Percentiles rank a stretch among this genome's conserved stretches.
Evolutionary conservation across 83 land plant species (phyloP).

Genomic region (Thuja plicata): DNA sequence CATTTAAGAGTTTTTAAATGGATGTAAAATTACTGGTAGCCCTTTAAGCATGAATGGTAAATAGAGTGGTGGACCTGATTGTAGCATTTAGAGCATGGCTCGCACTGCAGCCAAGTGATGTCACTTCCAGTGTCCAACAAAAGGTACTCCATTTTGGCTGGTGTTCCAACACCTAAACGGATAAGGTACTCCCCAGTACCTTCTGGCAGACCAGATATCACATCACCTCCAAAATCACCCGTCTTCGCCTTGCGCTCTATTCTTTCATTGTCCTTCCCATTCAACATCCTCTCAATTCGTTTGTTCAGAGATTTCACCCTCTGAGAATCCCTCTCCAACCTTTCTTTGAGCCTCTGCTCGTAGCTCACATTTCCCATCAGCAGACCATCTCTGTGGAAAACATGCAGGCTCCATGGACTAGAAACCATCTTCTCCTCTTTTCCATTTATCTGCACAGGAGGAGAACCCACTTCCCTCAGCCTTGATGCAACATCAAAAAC

Average conservation of each 20-base stretch:
- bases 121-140: constrained; percentile 87
- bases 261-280: background rate
- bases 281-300: background rate
- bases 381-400: no score
- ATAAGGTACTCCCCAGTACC: constrained; percentile 86
- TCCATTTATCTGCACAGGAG: no score
- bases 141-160: constrained; percentile 53
- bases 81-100: constrained; percentile 77
- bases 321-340: constrained; percentile 15
- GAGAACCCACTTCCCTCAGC: no score
- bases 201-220: constrained; percentile 41
- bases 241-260: background rate
- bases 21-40: no score
- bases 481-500: no score
- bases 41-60: no score
- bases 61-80: constrained; percentile 9
- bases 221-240: background rate
- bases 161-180: constrained; percentile 66
- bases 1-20: no score
- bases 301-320: constrained; percentile 13
- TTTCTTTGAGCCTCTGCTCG: background rate
- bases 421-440: background rate
- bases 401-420: background rate
- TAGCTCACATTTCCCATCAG: no score
- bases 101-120: constrained; percentile 79